Base-by-base conservation (phyloP, 139 green algal species). In the Axilococcus clingmanii region DNA sequence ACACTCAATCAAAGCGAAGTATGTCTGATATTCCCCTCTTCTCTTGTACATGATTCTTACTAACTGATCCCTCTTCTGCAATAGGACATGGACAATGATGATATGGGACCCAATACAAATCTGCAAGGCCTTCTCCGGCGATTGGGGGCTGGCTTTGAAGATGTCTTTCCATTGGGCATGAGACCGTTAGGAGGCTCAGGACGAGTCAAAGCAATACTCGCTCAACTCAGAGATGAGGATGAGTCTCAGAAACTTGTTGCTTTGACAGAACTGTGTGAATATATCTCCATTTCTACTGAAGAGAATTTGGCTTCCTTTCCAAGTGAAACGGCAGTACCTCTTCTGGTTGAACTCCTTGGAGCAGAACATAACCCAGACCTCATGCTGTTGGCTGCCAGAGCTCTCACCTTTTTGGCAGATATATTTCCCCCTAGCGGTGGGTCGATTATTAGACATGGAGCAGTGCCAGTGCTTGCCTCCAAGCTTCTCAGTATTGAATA, bases 401-500 rank as follows among this genome's bases (percentile, higher is more conserved):
- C 86, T 2, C 61, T 97, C 9, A 95, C 89, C 28, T 84, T 93
- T 54, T 72, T 97, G 59, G 83, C 79, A 8, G 90, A 97, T 51
- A 78, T 94, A 25, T 68, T 94, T 60, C 84, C 84, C 2, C 68
- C 74, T 20, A 81, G 77, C 9, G 66, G 63, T 33, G 55, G 63
- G 14, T 60, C 70, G 23, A 87, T 97, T 33, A 85, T 95, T n/a
- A 79, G 88, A 24, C 77, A 94, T 47, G 84, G 81, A 7, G 90
- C 84, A 7, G 73, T 94, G 25, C 67, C 72, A 4, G 66, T 66
- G 17, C 81, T 97, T 30, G 96, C 86, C 57, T 71, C 73, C 3
- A 44, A 29, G 63, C 74, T 97, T 49, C 68, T 96, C 14, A 88
- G 72, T 38, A 95, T 97, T 12, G 90, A 97, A 69, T 97, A 96